Evolutionary conservation across 225 moss, liverwort and hornwort species (phyloP), one percentile per base, ranked within the genome.

Genomic region (Pseudoscleropodium purum): DNA sequence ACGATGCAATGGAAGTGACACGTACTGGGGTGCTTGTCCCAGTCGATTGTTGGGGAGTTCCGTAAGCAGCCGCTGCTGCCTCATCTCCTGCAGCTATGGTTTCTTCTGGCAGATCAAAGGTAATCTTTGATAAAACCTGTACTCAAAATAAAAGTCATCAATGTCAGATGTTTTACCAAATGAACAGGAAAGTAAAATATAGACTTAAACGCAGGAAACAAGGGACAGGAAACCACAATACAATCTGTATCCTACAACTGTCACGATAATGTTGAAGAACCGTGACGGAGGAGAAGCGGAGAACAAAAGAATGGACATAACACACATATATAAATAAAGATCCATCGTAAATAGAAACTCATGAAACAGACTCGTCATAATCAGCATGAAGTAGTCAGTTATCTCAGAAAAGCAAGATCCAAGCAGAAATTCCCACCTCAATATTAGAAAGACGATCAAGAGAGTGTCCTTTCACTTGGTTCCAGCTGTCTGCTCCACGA

Each of bases 401-500:
- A 59, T 78, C 62, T 79, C 75, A 84, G 63, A 81, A 81, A 34
- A 88, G 86, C 79, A 62, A 88, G 31, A 70, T 76, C 39, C 57
- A 75, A 74, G 63, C 63, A 89, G 59, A 77, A 52, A 82, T 49
- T 61, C 74, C 30, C 75, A 97, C 99, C 96, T 99, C 99, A 72
- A 97, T 93, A 88, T 97, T 96, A 83, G 96, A 95, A 79, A 97
- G 87, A 82, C 97, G 97, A 91, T 97, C 99, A 86, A 97, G 89
- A 70, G 99, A 97, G 86, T 97, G 94, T 30, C 93, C 91, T 91
- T 97, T 99, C 81, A 97, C 94, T 93, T 99, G 97, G 85, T 97
- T 99, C 99, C 99, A 99, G 88, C 95, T 97, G 75, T 97, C 97
- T 87, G 99, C 99, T 85, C 99, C 99, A 88, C 99, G 96, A 83